Evolutionary conservation across 78 protist species (phyloP).

Genomic region (Tieghemostelium lacteum): DNA sequence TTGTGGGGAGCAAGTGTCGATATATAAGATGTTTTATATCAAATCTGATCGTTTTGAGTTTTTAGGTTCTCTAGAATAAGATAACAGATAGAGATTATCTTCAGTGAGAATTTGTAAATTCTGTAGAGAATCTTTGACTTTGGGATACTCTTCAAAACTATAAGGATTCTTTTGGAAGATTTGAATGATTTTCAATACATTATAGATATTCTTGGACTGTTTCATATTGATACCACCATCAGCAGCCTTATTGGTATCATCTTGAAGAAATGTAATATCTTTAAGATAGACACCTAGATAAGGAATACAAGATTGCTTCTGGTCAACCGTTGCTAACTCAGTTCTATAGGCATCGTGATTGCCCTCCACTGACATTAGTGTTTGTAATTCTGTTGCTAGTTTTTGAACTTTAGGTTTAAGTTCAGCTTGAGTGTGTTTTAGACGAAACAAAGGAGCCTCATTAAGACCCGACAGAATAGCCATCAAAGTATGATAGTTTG

Average conservation of each 20-base stretch:
- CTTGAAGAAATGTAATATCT: slow-evolving; percentile 66
- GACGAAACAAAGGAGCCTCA: slow-evolving; percentile 40
- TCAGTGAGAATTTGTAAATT: slow-evolving; percentile 38
- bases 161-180: slow-evolving; percentile 66
- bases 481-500: slow-evolving; percentile 64
- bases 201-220: slow-evolving; percentile 55
- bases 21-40: not conserved
- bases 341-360: slow-evolving; percentile 69
- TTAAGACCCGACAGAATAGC: slow-evolving; percentile 70
- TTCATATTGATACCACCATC: slow-evolving; percentile 41
- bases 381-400: slow-evolving; percentile 36
- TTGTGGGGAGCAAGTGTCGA: no score
- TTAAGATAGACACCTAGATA: slow-evolving; percentile 76
- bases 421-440: slow-evolving; percentile 39
- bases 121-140: slow-evolving; percentile 5
- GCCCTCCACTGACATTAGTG: slow-evolving; percentile 74
- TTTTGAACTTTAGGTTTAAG: slow-evolving; percentile 66
- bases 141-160: slow-evolving; percentile 39
- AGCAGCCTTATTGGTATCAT: slow-evolving; percentile 14
- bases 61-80: slow-evolving; percentile 62
- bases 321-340: slow-evolving; percentile 30
- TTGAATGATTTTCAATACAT: slow-evolving; percentile 28
- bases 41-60: slow-evolving; percentile 59
- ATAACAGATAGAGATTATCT: slow-evolving; percentile 52
- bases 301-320: slow-evolving; percentile 61